Evolutionary conservation across 148 eudicot species (phyloP).

Genomic region (Rhododendron williamsianum): DNA sequence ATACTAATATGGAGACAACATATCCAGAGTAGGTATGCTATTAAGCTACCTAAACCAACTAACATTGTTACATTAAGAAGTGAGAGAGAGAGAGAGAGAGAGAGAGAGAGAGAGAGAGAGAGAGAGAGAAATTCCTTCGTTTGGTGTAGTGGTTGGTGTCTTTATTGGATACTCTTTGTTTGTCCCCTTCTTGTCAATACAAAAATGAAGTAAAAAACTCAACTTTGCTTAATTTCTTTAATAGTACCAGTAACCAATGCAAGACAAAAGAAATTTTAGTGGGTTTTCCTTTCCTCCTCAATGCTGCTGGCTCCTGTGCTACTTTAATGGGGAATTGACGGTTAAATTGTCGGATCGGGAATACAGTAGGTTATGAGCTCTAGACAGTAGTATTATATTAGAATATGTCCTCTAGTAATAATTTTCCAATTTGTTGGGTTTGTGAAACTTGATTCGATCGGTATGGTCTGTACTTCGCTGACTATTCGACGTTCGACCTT

Average conservation of each 20-base stretch:
- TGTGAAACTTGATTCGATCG: not conserved
- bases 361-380: not conserved
- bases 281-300: not conserved
- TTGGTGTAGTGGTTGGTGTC: conserved; percentile 4
- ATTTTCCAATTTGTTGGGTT: not conserved
- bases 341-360: not conserved
- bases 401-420: no score
- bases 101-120: not conserved
- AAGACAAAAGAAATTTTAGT: not conserved
- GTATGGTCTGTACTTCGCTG: not conserved
- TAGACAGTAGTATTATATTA: not conserved
- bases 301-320: not conserved
- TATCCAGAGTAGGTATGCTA: not conserved
- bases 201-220: not conserved
- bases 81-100: not conserved
- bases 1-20: not conserved
- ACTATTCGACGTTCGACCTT: no score
- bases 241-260: not conserved
- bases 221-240: not conserved
- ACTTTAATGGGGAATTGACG: not conserved
- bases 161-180: conserved; percentile 25
- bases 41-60: conserved; percentile 21
- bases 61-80: not conserved
- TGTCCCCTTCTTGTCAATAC: not conserved
- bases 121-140: not conserved